phyloP scores from a whole-genome alignment of 1,139 yeast species.

The Meyerozyma athensensis region DNA sequence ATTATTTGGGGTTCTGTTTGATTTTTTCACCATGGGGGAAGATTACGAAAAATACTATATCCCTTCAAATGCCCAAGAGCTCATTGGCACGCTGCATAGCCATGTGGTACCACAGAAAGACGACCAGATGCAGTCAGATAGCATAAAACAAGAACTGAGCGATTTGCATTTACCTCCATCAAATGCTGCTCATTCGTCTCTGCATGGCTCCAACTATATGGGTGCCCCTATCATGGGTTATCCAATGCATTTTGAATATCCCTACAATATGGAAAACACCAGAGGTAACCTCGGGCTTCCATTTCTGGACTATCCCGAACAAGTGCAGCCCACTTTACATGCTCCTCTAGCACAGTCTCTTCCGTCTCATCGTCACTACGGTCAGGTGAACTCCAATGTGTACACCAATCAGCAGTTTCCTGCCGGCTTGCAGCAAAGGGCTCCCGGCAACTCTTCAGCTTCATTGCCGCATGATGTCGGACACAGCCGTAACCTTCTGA shows the following conservation, averaged over 20 bases:
- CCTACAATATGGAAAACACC: background rate
- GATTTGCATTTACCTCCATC: background rate
- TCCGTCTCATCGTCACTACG: no score
- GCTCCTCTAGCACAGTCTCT: no score
- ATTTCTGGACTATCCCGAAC: background rate
- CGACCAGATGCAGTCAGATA: background rate
- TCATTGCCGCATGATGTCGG: no score
- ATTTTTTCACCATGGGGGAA: constrained; percentile 3
- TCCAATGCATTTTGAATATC: background rate
- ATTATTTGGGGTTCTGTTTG: no score
- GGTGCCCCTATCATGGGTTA: background rate
- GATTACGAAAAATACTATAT: constrained; percentile 2
- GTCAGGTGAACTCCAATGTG: no score
- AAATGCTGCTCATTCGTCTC: background rate
- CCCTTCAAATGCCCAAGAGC: background rate
- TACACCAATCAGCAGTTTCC: no score
- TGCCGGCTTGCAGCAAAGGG: no score
- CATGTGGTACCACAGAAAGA: background rate
- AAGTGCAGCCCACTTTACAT: background rate
- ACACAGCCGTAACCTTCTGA: no score
- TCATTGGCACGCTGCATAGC: background rate
- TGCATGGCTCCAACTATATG: background rate
- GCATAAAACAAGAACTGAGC: background rate
- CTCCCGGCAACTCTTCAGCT: no score
- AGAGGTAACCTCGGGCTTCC: background rate